A percentile compares a stretch with the other conserved stretches of the same genome.
phyloP scores from a whole-genome alignment of 2,329 filamentous ascomycete genomes.

The Zasmidium angulare region DNA sequence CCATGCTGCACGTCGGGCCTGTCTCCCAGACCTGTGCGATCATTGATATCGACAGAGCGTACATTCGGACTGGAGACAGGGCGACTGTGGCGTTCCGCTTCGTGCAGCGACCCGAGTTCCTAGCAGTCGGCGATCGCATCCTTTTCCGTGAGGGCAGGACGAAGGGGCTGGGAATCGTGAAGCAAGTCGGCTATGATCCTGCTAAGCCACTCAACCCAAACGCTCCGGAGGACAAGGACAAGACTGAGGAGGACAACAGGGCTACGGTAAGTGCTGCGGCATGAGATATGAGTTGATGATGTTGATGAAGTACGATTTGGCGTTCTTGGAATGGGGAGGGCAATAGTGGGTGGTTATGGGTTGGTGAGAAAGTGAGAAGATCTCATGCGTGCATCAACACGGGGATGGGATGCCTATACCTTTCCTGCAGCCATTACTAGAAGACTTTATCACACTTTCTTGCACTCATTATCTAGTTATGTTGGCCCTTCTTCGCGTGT shows the following conservation, averaged over 20 bases:
- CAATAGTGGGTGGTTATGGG: background rate
- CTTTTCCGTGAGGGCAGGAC: conserved; percentile 93
- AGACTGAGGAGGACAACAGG: conserved; percentile 7
- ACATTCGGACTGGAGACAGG: conserved; percentile 91
- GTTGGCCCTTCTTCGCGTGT: too few relatives aligned
- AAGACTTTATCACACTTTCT: too few relatives aligned
- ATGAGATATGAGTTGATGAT: conserved; percentile 3
- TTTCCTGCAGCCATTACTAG: background rate
- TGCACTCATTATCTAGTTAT: too few relatives aligned
- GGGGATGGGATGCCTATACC: background rate
- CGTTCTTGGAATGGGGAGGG: background rate
- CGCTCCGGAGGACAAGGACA: conserved; percentile 27
- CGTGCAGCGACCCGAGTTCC: conserved; percentile 88
- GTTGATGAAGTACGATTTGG: background rate
- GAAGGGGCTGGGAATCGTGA: conserved; percentile 93
- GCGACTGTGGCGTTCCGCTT: conserved; percentile 93
- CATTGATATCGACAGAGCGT: conserved; percentile 94
- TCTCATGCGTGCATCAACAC: background rate
- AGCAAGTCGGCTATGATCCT: conserved; percentile 82
- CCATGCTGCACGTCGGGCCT: conserved; percentile 95
- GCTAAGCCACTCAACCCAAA: conserved; percentile 47
- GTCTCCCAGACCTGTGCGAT: conserved; percentile 95
- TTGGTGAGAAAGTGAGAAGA: too few relatives aligned
- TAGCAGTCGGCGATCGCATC: conserved; percentile 83
- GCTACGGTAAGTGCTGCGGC: conserved; percentile 6